Percentiles rank a stretch among this genome's conserved stretches.
Conservation (phyloP, 2,329 filamentous ascomycete genomes). For the Thielaviopsis euricoi region DNA sequence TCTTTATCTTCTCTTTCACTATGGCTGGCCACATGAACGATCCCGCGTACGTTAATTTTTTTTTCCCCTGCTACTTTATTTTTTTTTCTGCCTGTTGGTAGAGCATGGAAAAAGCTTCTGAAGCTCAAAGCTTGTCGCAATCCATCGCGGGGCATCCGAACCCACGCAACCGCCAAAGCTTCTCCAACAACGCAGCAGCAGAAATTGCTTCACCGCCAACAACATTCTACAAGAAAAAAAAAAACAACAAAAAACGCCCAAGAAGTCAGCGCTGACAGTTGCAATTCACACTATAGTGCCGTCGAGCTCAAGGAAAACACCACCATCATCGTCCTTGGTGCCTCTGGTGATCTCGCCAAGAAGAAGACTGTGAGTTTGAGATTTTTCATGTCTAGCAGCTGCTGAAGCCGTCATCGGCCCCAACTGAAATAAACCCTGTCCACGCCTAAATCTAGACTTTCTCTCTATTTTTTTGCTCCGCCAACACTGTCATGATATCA, state of each 20-base stretch:
- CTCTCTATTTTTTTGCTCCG: background rate
- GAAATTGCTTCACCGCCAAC: background rate
- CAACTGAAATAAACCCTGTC: background rate
- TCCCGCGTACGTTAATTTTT: constrained; percentile 10
- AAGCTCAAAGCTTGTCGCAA: constrained; percentile 9
- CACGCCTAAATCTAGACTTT: background rate
- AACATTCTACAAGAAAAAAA: too few species aligned
- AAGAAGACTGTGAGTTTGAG: constrained; percentile 76
- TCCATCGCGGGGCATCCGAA: constrained; percentile 7
- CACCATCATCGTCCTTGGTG: constrained; percentile 86
- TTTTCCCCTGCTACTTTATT: constrained; percentile 11
- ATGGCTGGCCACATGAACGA: constrained; percentile 13
- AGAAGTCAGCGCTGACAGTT: background rate
- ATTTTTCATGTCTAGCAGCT: constrained; percentile 11
- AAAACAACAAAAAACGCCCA: background rate
- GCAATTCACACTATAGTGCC: constrained; percentile 39
- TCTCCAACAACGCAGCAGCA: background rate
- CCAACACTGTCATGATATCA: background rate
- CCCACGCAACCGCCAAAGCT: background rate
- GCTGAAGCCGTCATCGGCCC: constrained; percentile 9
- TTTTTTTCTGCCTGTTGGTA: constrained; percentile 10
- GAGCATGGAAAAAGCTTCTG: constrained; percentile 5
- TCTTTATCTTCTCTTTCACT: constrained; percentile 2
- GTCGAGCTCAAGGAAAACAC: constrained; percentile 98
- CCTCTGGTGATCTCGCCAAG: constrained; percentile 94